phyloP scores from a whole-genome alignment of 1,284 basidiomycete species.

The Microstroma glucosiphilum region DNA sequence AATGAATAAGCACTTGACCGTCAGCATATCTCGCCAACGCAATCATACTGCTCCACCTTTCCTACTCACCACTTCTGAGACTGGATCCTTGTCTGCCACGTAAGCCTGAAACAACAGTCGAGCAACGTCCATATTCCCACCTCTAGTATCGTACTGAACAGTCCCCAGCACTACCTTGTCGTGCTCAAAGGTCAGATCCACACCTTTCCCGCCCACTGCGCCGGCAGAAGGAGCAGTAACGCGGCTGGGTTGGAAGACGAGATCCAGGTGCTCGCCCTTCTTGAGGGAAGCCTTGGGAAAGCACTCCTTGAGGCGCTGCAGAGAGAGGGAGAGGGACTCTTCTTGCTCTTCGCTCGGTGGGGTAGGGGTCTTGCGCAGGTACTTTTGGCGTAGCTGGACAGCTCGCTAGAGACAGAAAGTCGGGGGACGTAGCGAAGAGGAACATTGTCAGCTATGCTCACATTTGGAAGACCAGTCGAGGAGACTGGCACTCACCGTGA shows the following conservation, averaged over 20 bases:
- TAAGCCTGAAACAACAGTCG: conserved; percentile 43
- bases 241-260: conserved; percentile 32
- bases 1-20: too few relatives aligned
- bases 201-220: background rate
- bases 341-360: conserved; percentile 14
- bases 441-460: background rate
- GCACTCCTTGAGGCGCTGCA: conserved; percentile 53
- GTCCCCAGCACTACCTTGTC: conserved; percentile 28
- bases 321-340: conserved; percentile 40
- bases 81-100: conserved; percentile 37
- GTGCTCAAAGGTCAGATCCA: conserved; percentile 27
- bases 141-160: conserved; percentile 9
- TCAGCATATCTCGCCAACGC: too few relatives aligned
- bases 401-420: conserved; percentile 55
- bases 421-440: conserved; percentile 5
- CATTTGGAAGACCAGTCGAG: too few relatives aligned
- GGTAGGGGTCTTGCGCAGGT: conserved; percentile 48
- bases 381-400: conserved; percentile 62
- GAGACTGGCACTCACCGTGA: conserved; percentile 49
- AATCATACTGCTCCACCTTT: too few relatives aligned
- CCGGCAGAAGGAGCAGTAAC: background rate
- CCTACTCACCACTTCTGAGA: conserved; percentile 13
- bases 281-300: conserved; percentile 54
- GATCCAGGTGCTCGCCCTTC: conserved; percentile 53
- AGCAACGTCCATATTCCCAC: conserved; percentile 16